A percentile compares a stretch with the other conserved stretches of the same genome.
Conservation (phyloP, 164 flowering plant genomes). For the Tetracentron sinense region DNA sequence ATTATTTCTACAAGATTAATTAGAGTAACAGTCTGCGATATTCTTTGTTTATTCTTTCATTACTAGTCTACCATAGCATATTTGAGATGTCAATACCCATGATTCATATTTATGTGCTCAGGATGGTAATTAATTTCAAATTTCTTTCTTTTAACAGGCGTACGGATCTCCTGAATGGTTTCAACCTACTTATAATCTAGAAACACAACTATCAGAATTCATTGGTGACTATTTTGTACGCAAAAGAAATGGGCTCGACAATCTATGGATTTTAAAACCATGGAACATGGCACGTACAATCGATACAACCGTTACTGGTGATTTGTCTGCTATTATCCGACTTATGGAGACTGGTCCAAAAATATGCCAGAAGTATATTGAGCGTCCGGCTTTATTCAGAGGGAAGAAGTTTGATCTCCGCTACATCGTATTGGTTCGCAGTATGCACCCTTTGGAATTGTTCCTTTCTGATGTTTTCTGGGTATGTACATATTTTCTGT, state of each 20-base stretch:
- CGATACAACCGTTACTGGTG: constrained; percentile 83
- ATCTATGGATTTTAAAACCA: constrained; percentile 95
- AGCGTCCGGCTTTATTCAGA: constrained; percentile 77
- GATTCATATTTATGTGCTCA: too few relatives aligned
- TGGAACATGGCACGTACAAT: constrained; percentile 99
- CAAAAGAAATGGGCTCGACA: constrained; percentile 64
- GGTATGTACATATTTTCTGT: constrained; percentile 43
- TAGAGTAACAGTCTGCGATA: background rate
- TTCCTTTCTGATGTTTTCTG: constrained; percentile 86
- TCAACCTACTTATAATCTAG: constrained; percentile 93
- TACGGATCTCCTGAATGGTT: constrained; percentile 85
- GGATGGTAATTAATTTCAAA: background rate
- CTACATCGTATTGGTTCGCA: constrained; percentile 84
- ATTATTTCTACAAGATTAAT: background rate
- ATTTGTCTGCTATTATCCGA: constrained; percentile 85
- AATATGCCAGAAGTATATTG: constrained; percentile 97
- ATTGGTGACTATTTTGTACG: constrained; percentile 82
- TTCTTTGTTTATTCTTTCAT: background rate
- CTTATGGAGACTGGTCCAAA: constrained; percentile 99
- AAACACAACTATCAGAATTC: constrained; percentile 69
- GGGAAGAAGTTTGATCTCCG: constrained; percentile 96
- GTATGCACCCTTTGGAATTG: constrained; percentile 78
- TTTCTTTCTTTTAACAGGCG: constrained; percentile 44
- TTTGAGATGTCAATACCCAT: too few relatives aligned
- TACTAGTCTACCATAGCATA: too few relatives aligned